These are phyloP conservation scores for Pyrus hybrid DNA, from an alignment of 331 rosid genomes.

Conservation along the genomic window DNA sequence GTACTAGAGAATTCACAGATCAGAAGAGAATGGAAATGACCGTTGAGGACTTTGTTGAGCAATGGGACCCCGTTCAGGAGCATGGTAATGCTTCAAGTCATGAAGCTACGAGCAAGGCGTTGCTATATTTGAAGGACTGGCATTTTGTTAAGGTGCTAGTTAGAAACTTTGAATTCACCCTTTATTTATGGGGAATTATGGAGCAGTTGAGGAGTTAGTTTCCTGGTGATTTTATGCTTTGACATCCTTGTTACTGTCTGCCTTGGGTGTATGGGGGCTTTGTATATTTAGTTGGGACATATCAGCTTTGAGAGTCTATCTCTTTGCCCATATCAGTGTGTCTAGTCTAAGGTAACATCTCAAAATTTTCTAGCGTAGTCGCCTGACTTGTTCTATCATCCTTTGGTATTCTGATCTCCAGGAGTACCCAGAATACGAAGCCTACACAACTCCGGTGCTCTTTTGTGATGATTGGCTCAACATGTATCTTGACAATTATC, in stretches of 20 bases:
- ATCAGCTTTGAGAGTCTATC: neutral
- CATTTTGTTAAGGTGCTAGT: slow-evolving; percentile 82
- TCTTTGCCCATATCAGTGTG: neutral
- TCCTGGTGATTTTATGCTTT: neutral
- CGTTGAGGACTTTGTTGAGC: slow-evolving; percentile 53
- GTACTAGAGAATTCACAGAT: slow-evolving; percentile 71
- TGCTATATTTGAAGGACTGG: slow-evolving; percentile 93
- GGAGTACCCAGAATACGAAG: slow-evolving; percentile 80
- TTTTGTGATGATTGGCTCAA: slow-evolving; percentile 97
- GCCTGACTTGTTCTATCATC: slow-evolving; percentile 11
- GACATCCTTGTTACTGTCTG: neutral
- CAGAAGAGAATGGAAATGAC: slow-evolving; percentile 77
- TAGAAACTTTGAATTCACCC: neutral
- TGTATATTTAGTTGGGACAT: neutral
- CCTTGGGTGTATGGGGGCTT: neutral
- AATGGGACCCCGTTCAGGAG: slow-evolving; percentile 37
- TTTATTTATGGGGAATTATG: neutral
- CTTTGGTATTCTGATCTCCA: slow-evolving; percentile 24
- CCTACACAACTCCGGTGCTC: slow-evolving; percentile 63
- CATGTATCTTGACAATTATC: slow-evolving; percentile 70
- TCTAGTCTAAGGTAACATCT: neutral
- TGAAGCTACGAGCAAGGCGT: slow-evolving; percentile 15
- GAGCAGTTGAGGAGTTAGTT: neutral
- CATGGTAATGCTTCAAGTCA: slow-evolving; percentile 11
- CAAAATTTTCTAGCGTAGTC: slow-evolving; percentile 3